Evolutionary conservation across 2,329 filamentous ascomycete genomes (phyloP).

Genomic region (Epichloe aotearoae): DNA sequence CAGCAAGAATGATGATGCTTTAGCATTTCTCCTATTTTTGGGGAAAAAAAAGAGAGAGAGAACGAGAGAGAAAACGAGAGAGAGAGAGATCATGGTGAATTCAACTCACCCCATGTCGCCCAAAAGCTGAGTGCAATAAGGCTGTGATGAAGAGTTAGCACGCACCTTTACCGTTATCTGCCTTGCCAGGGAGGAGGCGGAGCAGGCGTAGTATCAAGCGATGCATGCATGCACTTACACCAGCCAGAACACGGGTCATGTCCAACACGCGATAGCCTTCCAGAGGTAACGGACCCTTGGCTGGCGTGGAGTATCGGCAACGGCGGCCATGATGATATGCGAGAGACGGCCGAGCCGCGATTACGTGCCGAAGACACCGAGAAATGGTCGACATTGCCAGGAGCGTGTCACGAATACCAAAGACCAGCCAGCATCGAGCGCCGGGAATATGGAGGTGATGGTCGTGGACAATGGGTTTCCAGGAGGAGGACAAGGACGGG

Average conservation of each 20-base stretch:
- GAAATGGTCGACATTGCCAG: conserved; percentile 6
- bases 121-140: conserved; percentile 93
- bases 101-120: conserved; percentile 76
- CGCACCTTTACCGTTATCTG: neutral
- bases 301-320: conserved; percentile 15
- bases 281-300: conserved; percentile 43
- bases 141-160: conserved; percentile 37
- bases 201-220: conserved; percentile 7
- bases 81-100: too few species aligned
- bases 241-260: conserved; percentile 91
- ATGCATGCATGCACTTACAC: conserved; percentile 43
- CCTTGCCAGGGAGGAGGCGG: neutral
- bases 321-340: conserved; percentile 6
- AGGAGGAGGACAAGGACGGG: too few species aligned
- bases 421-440: neutral
- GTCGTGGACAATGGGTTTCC: neutral
- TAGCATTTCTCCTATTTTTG: neutral
- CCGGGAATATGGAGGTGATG: neutral
- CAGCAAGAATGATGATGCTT: neutral
- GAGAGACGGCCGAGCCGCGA: neutral
- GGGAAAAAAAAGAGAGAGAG: too few species aligned
- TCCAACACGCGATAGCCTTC: conserved; percentile 82
- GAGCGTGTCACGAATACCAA: neutral
- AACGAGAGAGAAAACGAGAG: neutral
- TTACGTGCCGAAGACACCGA: conserved; percentile 3